phyloP scores from a whole-genome alignment of 768 basidiomycete species.

The Postia placenta region DNA sequence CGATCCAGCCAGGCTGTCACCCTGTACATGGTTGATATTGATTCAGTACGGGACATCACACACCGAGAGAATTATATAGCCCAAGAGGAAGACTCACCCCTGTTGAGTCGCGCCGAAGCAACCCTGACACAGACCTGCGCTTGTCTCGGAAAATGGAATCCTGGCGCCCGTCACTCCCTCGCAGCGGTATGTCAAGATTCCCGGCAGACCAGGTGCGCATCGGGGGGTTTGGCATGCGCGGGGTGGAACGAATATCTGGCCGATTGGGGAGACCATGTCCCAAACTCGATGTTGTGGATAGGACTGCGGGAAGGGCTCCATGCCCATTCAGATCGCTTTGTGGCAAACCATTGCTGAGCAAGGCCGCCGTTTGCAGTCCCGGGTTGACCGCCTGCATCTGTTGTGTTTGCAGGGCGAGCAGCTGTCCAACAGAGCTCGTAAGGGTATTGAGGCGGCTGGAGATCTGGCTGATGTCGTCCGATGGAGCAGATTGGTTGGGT shows the following conservation, averaged over 20 bases:
- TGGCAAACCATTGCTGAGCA: slow-evolving; percentile 26
- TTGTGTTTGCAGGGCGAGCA: slow-evolving; percentile 77
- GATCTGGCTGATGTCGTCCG: slow-evolving; percentile 70
- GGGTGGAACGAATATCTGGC: slow-evolving; percentile 52
- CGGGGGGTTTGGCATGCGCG: slow-evolving; percentile 63
- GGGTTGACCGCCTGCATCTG: slow-evolving; percentile 43
- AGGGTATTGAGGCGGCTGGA: slow-evolving; percentile 74
- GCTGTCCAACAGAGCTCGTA: slow-evolving; percentile 80
- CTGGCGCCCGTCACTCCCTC: slow-evolving; percentile 40
- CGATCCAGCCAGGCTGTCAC: slow-evolving; percentile 45
- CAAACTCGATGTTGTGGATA: slow-evolving; percentile 27
- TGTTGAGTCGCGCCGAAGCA: slow-evolving; percentile 70
- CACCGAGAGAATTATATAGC: background rate
- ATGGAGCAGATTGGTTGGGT: slow-evolving; percentile 60
- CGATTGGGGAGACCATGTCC: slow-evolving; percentile 61
- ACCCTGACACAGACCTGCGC: slow-evolving; percentile 64
- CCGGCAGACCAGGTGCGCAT: slow-evolving; percentile 85
- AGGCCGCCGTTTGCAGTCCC: slow-evolving; percentile 15
- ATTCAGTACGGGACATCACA: background rate
- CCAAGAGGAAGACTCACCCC: slow-evolving; percentile 55
- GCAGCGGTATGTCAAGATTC: slow-evolving; percentile 65
- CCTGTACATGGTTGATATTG: slow-evolving; percentile 25
- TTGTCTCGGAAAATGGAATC: slow-evolving; percentile 53
- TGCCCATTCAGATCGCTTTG: slow-evolving; percentile 41
- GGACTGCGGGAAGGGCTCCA: slow-evolving; percentile 16